A percentile compares a stretch with the other conserved stretches of the same genome.
Evolutionary conservation across 495 filamentous ascomycete species (phyloP).

Genomic region (Thermochaetoides thermophila): DNA sequence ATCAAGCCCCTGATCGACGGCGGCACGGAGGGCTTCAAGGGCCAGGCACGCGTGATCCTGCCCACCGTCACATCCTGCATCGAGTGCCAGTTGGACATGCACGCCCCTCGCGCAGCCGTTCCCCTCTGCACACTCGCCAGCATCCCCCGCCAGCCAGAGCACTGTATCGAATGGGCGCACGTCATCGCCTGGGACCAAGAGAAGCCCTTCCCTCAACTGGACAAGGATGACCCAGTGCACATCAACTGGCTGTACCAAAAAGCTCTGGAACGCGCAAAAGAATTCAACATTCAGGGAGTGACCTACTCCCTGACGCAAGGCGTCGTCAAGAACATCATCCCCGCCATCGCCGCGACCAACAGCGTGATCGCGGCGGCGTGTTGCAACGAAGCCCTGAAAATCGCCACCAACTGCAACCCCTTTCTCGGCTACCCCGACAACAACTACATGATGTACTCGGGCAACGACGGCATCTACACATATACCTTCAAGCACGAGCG

Average conservation of each 20-base stretch:
- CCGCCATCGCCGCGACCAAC: constrained; percentile 95
- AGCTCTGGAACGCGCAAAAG: constrained; percentile 59
- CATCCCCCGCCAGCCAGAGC: constrained; percentile 92
- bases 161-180: constrained; percentile 99
- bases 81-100: constrained; percentile 97
- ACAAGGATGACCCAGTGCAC: constrained; percentile 93
- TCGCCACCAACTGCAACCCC: constrained; percentile 67
- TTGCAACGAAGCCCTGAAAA: constrained; percentile 94
- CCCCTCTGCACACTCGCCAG: constrained; percentile 94
- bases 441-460: constrained; percentile 99
- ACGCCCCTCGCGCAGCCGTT: constrained; percentile 83
- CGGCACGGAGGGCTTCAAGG: constrained; percentile 97
- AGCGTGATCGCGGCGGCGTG: constrained; percentile 89
- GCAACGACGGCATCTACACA: constrained; percentile 88
- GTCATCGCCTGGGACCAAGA: constrained; percentile 58
- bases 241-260: constrained; percentile 93
- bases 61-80: constrained; percentile 90
- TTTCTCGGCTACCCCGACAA: constrained; percentile 39
- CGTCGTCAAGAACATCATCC: constrained; percentile 98
- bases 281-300: constrained; percentile 86
- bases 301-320: constrained; percentile 97
- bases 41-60: constrained; percentile 83
- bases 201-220: constrained; percentile 49
- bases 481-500: constrained; percentile 89
- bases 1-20: constrained; percentile 91